These are phyloP conservation scores for Phragmites australis DNA, from an alignment of 176 grass and related monocot species.

Conservation along the genomic window DNA sequence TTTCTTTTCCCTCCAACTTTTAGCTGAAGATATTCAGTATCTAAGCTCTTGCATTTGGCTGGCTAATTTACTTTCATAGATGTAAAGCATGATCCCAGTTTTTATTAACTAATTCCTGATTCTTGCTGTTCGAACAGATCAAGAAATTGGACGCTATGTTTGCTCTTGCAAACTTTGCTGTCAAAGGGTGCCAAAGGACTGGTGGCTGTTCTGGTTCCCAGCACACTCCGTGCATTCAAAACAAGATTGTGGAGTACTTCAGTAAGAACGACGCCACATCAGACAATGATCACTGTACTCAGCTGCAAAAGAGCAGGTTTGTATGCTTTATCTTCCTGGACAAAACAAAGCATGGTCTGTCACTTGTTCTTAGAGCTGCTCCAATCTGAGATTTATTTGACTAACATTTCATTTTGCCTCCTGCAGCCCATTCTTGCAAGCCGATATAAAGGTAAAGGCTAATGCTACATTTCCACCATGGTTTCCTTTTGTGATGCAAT, in stretches of 20 bases:
- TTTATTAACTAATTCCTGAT: background rate
- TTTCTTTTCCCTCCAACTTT: background rate
- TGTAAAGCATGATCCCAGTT: background rate
- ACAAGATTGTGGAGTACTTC: constrained; percentile 78
- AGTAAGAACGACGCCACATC: constrained; percentile 32
- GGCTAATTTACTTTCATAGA: background rate
- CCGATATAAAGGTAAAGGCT: constrained; percentile 81
- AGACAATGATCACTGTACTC: constrained; percentile 32
- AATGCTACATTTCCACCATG: background rate
- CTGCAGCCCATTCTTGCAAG: constrained; percentile 79
- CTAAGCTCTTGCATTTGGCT: background rate
- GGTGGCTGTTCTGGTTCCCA: constrained; percentile 72
- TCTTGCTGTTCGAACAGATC: constrained; percentile 59
- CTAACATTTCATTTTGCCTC: constrained; percentile 30
- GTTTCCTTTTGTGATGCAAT: background rate
- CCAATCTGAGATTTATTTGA: constrained; percentile 2
- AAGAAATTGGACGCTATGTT: constrained; percentile 87
- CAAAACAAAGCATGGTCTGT: background rate
- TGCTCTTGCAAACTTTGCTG: constrained; percentile 64
- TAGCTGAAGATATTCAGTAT: constrained; percentile 12
- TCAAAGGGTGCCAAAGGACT: constrained; percentile 67
- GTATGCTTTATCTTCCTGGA: constrained; percentile 21
- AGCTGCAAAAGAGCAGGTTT: constrained; percentile 64
- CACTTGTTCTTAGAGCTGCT: background rate
- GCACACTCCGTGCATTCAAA: constrained; percentile 79